phyloP scores from a whole-genome alignment of 176 grass and related monocot species.

The Melocanna baccifera region DNA sequence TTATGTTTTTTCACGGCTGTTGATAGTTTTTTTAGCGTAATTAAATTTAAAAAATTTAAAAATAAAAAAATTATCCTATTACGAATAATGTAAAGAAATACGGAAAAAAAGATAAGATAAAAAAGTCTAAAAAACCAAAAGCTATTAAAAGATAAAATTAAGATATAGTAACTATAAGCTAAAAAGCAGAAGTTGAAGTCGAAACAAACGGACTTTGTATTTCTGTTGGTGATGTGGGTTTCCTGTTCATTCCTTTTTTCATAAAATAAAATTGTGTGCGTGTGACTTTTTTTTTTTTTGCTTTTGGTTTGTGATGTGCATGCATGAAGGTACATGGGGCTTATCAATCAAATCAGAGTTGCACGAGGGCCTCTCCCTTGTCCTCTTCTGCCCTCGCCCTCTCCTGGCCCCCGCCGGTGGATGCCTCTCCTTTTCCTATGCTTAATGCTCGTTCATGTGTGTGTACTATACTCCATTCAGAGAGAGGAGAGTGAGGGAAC shows the following conservation, averaged over 20 bases:
- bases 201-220: too few species aligned
- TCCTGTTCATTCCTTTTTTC: not conserved
- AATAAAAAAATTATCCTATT: too few species aligned
- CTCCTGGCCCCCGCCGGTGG: not conserved
- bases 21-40: too few species aligned
- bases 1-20: too few species aligned
- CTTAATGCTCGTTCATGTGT: not conserved
- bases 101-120: too few species aligned
- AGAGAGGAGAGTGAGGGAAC: not conserved
- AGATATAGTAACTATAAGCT: too few species aligned
- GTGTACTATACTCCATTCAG: not conserved
- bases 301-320: not conserved
- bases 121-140: too few species aligned
- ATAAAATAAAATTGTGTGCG: not conserved
- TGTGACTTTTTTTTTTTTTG: not conserved
- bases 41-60: too few species aligned
- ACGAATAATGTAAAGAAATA: too few species aligned
- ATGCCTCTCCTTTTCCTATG: slow-evolving; percentile 11
- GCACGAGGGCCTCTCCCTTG: slow-evolving; percentile 55
- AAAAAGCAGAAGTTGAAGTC: too few species aligned
- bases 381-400: slow-evolving; percentile 16
- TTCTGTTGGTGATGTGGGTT: not conserved
- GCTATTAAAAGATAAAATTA: too few species aligned
- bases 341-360: slow-evolving; percentile 49
- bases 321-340: slow-evolving; percentile 12